These are phyloP conservation scores for Hyaloscypha variabilis DNA, from an alignment of 495 filamentous ascomycete genomes.

Conservation along the genomic window DNA sequence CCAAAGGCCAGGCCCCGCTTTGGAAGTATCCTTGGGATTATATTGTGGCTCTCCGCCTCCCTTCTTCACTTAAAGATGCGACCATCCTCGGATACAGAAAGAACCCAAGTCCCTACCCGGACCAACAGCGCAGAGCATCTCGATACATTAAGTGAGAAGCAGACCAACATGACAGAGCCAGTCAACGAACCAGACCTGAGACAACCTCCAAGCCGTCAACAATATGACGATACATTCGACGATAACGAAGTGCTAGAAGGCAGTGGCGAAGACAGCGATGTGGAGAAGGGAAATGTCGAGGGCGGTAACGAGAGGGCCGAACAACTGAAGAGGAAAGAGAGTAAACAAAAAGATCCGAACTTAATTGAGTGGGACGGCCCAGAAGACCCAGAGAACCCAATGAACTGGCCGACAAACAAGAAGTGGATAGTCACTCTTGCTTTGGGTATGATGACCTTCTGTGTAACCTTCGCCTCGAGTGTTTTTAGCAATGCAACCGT, in stretches of 20 bases:
- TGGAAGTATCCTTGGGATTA: background rate
- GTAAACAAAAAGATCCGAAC: slow-evolving; percentile 26
- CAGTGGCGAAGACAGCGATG: slow-evolving; percentile 18
- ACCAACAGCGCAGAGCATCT: slow-evolving; percentile 16
- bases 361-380: slow-evolving; percentile 69
- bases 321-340: background rate
- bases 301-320: background rate
- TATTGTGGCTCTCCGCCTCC: background rate
- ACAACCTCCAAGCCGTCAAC: slow-evolving; percentile 2
- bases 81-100: slow-evolving; percentile 22
- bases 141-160: slow-evolving; percentile 19
- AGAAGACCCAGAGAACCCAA: slow-evolving; percentile 65
- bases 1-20: background rate
- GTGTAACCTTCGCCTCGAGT: slow-evolving; percentile 33
- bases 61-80: slow-evolving; percentile 9
- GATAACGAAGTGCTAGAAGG: slow-evolving; percentile 10
- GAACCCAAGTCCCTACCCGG: slow-evolving; percentile 19
- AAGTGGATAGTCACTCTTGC: slow-evolving; percentile 59
- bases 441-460: slow-evolving; percentile 61
- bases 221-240: slow-evolving; percentile 17
- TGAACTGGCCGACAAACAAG: slow-evolving; percentile 67
- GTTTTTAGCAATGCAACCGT: slow-evolving; percentile 29
- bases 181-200: background rate
- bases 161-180: slow-evolving; percentile 18
- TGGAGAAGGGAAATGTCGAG: slow-evolving; percentile 20